Evolutionary conservation across 108 stramenopile species (phyloP), one percentile per base, ranked within the genome.

Genomic region (Halocafeteria seosinensis): DNA sequence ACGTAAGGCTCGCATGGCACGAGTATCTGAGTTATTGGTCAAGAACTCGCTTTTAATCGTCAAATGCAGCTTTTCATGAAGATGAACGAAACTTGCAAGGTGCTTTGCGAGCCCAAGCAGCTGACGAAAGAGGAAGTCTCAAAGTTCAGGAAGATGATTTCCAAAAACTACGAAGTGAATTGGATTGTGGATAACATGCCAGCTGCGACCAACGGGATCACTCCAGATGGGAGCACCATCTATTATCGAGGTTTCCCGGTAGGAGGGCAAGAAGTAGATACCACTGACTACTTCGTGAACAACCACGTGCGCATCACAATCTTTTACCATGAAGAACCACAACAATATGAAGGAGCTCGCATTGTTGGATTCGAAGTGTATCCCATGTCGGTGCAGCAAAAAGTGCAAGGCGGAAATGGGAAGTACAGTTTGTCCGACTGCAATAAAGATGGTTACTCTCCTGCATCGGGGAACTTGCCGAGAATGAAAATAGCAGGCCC

Each of bases 161-260:
- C 87, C 11, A 79, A 88, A 63, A 75, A 89, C 30, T 97, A 97
- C 71, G 87, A 87, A 73, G 87, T 89, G 68, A 91, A 97, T 73
- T 92, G 90, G 95, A 94, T 94, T 42, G 88, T 97, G 23, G 93
- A 94, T 75, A 93, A 92, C 75, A 79, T 97, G 6, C 86, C 91
- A 25, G 84, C 90, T 8, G 92, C 89, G 12, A 72, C 71, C 34
- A 82, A 78, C 70, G 78, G 29, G 21, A 13, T 68, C 72, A 87
- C 87, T 71, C 76, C 80, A 62, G 81, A 88, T 67, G 82, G 82
- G 62, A 29, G 78, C 34, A 73, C 71, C 8, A 85, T 87, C 58
- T 90, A 86, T 62, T 85, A 87, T 23, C 89, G 88, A 34, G 92
- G 90, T 11, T 90, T 91, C 73, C 89, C 88, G 67, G 83, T 95